phyloP scores from a whole-genome alignment of 805 yeast genomes.

The Debaryomyces prosopidis region DNA sequence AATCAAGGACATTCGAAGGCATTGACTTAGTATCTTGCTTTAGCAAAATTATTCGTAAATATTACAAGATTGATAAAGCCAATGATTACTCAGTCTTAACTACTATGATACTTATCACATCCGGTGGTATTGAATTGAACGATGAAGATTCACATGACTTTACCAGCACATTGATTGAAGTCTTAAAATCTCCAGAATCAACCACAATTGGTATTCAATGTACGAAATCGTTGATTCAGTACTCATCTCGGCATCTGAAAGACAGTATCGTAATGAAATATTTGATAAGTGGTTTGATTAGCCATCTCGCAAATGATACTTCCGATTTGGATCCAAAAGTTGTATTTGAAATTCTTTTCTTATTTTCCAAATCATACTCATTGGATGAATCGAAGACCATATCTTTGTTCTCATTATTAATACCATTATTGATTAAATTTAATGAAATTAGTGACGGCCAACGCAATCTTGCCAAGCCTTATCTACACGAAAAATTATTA shows the following conservation, averaged over 20 bases:
- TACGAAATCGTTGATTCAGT: constrained; percentile 53
- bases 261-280: constrained; percentile 41
- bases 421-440: constrained; percentile 38
- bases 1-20: constrained; percentile 17
- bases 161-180: constrained; percentile 22
- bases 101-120: constrained; percentile 33
- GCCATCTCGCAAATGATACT: constrained; percentile 18
- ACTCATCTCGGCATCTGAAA: constrained; percentile 24
- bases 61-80: constrained; percentile 15
- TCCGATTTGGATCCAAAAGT: constrained; percentile 30
- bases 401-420: constrained; percentile 29
- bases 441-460: constrained; percentile 11
- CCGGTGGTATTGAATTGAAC: constrained; percentile 29
- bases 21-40: constrained; percentile 26
- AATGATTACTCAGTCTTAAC: constrained; percentile 33
- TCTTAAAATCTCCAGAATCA: constrained; percentile 21
- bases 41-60: constrained; percentile 19
- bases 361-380: constrained; percentile 38
- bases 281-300: constrained; percentile 47
- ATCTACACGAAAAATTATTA: constrained; percentile 49
- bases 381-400: constrained; percentile 29
- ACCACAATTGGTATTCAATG: constrained; percentile 50
- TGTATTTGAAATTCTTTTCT: constrained; percentile 49
- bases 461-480: constrained; percentile 25
- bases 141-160: constrained; percentile 22